A percentile compares a stretch with the other conserved stretches of the same genome.
phyloP scores from a whole-genome alignment of 139 green algal species.

The Eudorina sp. region DNA sequence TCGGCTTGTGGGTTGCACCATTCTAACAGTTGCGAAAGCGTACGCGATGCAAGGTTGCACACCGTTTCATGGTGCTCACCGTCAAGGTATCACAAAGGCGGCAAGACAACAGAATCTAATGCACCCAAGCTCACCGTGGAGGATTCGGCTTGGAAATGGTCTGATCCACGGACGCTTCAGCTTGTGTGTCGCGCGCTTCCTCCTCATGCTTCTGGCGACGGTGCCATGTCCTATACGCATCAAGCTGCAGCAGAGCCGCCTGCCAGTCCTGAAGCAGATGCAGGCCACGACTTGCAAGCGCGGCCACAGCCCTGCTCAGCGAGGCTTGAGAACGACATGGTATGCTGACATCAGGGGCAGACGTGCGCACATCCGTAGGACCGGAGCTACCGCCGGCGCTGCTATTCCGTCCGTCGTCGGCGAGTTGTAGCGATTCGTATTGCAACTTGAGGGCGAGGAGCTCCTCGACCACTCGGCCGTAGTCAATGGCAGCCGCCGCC shows the following conservation, averaged over 20 bases:
- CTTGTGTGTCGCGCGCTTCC: neutral
- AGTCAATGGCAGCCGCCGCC: neutral
- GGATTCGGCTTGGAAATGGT: too few relatives aligned
- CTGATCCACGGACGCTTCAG: too few relatives aligned
- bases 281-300: neutral
- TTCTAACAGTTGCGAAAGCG: too few relatives aligned
- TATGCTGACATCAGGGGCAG: neutral
- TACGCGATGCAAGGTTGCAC: too few relatives aligned
- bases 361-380: neutral
- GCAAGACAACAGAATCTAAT: too few relatives aligned
- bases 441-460: slow-evolving; percentile 14
- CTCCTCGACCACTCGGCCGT: slow-evolving; percentile 10
- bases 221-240: slow-evolving; percentile 18
- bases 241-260: neutral
- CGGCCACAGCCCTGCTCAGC: neutral
- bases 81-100: too few relatives aligned
- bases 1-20: too few relatives aligned
- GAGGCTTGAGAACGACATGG: neutral
- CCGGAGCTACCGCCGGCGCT: neutral
- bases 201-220: neutral
- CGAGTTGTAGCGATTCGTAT: neutral
- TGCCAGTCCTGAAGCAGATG: slow-evolving; percentile 44
- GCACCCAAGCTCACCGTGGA: too few relatives aligned
- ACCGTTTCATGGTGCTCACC: too few relatives aligned
- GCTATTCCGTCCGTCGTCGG: neutral